A percentile compares a stretch with the other conserved stretches of the same genome.
Evolutionary conservation across 768 basidiomycete genomes (phyloP).

Genomic region (Pilatotrama ljubarskyi): DNA sequence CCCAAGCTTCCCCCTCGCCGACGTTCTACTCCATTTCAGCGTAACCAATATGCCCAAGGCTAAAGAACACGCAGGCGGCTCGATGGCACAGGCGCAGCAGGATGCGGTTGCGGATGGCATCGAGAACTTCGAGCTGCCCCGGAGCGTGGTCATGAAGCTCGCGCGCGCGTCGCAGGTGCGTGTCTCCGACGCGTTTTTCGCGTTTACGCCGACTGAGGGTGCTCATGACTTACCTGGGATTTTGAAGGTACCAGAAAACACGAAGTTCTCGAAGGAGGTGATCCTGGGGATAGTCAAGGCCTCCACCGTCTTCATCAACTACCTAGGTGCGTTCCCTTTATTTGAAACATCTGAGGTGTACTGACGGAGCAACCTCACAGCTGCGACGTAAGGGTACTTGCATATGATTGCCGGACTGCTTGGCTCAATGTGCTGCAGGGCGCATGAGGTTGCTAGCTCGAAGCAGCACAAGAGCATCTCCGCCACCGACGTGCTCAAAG

Average conservation of each 20-base stretch:
- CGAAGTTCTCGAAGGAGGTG: slow-evolving; percentile 89
- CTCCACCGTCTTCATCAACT: slow-evolving; percentile 95
- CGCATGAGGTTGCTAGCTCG: slow-evolving; percentile 84
- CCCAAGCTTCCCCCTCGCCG: no score
- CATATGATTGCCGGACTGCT: no score
- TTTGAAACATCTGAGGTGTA: not conserved
- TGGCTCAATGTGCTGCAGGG: slow-evolving; percentile 44
- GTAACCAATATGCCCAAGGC: slow-evolving; percentile 56
- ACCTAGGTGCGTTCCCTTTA: slow-evolving; percentile 63
- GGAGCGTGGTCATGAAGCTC: slow-evolving; percentile 77
- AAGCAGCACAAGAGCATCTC: slow-evolving; percentile 88
- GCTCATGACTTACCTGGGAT: not conserved
- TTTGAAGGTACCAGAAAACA: slow-evolving; percentile 73
- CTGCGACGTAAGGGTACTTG: slow-evolving; percentile 43
- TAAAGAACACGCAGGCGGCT: slow-evolving; percentile 58
- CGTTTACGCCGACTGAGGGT: not conserved
- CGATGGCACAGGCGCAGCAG: slow-evolving; percentile 77
- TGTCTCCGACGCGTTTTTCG: slow-evolving; percentile 14
- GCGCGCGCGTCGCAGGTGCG: slow-evolving; percentile 76
- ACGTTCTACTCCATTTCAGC: no score
- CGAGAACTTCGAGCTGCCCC: slow-evolving; percentile 87
- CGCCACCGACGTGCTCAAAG: slow-evolving; percentile 87
- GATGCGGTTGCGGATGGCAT: slow-evolving; percentile 82
- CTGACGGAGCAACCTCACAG: slow-evolving; percentile 30
- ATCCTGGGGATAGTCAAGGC: slow-evolving; percentile 82